Evolutionary conservation across 2,329 filamentous ascomycete genomes (phyloP), one percentile per base, ranked within the genome.

Genomic region (Arachnopeziza araneosa): DNA sequence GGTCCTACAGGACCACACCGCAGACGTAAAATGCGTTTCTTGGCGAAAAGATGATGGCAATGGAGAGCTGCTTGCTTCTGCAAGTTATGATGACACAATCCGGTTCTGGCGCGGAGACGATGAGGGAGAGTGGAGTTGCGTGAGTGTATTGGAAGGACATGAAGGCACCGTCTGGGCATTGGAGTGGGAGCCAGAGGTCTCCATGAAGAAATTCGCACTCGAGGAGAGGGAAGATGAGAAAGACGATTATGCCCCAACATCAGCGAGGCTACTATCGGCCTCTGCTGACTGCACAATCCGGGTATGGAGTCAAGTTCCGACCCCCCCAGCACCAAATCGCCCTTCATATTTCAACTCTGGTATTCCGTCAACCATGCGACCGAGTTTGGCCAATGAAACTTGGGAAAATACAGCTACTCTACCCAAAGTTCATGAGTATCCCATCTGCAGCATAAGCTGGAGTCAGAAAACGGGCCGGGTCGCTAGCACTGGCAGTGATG

Each of bases 81-180:
- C 85, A n/a, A 96, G 91, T 73, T 99, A 99, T 74, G 95, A 99
- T 71, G 89, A 98, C 72, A 95, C 89, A 5, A 88, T 96, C 32
- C 79, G 93, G 60, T 76, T 98, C 60, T 98, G 93, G 87, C 61
- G 64, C 17, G 55, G 50, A 32, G 93, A 97, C 74, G 81, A 84
- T 44, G 93, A 97, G 70, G 82, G 82, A 36, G 93, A 98, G 73
- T 54, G 95, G 95, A 89, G 89, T 12, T 96, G 93, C 71, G 89
- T 96, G 26, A 84, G 89, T 10, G 84, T 92, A 52, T 78, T 98
- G 24, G 84, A 88, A 67, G 92, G 90, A 0, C 93, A 98, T 72
- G 78, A 77, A 26, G 90, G 88, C 1, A 99, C 95, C 1, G 93
- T 98, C 12, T 99, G 95, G 95, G 89, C 86, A 66, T 73, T 97